Evolutionary conservation across 768 basidiomycete species (phyloP), one percentile per base, ranked within the genome.

Genomic region (Basidioascus undulatus): DNA sequence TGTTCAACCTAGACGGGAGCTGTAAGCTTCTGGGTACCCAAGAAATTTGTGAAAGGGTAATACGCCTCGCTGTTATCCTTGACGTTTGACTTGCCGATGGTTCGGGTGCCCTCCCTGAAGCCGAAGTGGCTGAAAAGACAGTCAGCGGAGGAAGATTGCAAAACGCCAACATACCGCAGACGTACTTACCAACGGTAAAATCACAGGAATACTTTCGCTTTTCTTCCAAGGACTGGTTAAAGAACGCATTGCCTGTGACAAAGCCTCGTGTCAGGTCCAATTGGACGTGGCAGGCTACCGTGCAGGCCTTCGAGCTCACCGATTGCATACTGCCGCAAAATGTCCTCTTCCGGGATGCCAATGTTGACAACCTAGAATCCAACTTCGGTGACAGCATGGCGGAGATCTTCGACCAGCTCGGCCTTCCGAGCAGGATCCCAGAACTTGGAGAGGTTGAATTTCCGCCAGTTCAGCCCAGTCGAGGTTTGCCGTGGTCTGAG

Each of bases 291-390:
- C 7, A 7, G 34, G 7, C n/a, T n/a, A n/a, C n/a, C n/a, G n/a
- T n/a, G n/a, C n/a, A n/a, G n/a, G n/a, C n/a, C n/a, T n/a, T n/a
- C n/a, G n/a, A 5, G 25, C 35, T 13, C 3, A 23, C 39, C 61
- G 20, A 62, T 56, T 7, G 57, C 53, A 24, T 59, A 50, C 46
- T 62, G 61, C 16, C 55, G 51, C 30, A 53, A 44, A 1, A 55
- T 55, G 49, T 64, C 54, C 5, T 61, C 60, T 40, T 64, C 59
- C 18, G 49, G 38, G 41, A 66, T 59, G 15, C 63, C 62, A 33
- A 57, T 54, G 36, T 57, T 57, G 40, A 59, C 52, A 24, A 64
- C 32, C 43, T 39, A 46, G 40, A 49, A 49, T 6, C 48, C 45
- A 36, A 40, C 42, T 12, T 38, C 21, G 10, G n/a, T 36, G 2